A percentile compares a stretch with the other conserved stretches of the same genome.
Evolutionary conservation across 768 basidiomycete species (phyloP).

Genomic region (Mycena leptocephala): DNA sequence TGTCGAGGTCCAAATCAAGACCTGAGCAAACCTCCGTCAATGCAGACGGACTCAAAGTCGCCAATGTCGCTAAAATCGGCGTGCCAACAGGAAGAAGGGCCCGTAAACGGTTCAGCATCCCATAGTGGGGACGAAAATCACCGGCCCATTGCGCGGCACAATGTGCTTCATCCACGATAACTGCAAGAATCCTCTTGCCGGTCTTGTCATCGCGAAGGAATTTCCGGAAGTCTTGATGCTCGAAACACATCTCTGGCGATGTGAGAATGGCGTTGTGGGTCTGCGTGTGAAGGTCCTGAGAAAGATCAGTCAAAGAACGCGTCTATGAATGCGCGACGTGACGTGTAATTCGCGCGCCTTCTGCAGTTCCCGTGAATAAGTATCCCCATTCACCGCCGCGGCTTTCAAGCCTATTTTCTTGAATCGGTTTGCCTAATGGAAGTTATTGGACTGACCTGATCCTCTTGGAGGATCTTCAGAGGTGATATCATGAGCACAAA

Average conservation of each 20-base stretch:
- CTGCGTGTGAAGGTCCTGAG: conserved; percentile 43
- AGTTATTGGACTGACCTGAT: too few species aligned
- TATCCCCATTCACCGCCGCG: too few species aligned
- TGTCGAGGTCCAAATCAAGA: conserved; percentile 41
- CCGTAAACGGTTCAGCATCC: conserved; percentile 45
- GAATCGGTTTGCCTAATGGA: too few species aligned
- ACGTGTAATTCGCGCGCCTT: too few species aligned
- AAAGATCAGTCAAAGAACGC: not conserved
- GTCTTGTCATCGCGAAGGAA: not conserved
- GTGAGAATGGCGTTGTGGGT: conserved; percentile 49
- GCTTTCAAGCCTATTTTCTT: too few species aligned
- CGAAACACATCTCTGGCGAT: conserved; percentile 59
- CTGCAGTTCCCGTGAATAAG: too few species aligned
- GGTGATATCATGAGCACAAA: conserved; percentile 53
- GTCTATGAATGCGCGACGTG: too few species aligned
- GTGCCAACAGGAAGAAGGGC: conserved; percentile 46
- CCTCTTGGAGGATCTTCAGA: conserved; percentile 22
- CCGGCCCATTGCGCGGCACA: conserved; percentile 54
- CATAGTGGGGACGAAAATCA: conserved; percentile 51
- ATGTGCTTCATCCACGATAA: conserved; percentile 60
- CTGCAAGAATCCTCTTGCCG: too few species aligned
- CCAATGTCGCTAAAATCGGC: conserved; percentile 51
- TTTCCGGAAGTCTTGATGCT: conserved; percentile 47
- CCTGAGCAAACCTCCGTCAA: conserved; percentile 44
- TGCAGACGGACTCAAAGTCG: conserved; percentile 44